A percentile compares a stretch with the other conserved stretches of the same genome.
Conservation (phyloP, 1,284 basidiomycete species). For the Sanghuangporus baumii region DNA sequence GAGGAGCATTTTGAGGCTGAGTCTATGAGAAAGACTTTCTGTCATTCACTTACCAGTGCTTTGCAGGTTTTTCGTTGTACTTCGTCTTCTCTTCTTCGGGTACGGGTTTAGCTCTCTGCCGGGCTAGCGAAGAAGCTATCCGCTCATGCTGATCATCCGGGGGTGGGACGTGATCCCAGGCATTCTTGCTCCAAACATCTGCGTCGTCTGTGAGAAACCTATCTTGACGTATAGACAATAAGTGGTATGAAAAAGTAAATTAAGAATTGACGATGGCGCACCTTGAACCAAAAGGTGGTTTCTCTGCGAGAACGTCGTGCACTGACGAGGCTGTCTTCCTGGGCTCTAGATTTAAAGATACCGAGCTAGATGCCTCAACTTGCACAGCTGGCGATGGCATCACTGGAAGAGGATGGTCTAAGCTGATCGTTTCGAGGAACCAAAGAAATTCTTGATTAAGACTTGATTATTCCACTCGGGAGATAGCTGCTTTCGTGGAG, state of each 20-base stretch:
- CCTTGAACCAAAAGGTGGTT: slow-evolving; percentile 71
- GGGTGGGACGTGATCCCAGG: slow-evolving; percentile 87
- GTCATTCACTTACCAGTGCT: slow-evolving; percentile 50
- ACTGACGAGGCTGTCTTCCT: slow-evolving; percentile 52
- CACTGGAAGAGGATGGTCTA: background rate
- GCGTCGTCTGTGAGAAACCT: slow-evolving; percentile 59
- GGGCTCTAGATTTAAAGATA: background rate
- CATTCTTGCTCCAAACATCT: slow-evolving; percentile 73
- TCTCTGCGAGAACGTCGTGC: slow-evolving; percentile 48
- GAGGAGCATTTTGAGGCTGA: background rate
- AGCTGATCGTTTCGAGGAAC: background rate
- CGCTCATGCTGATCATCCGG: slow-evolving; percentile 70
- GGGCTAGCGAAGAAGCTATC: slow-evolving; percentile 62
- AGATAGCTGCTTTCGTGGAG: background rate
- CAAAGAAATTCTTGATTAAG: background rate
- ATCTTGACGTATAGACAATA: slow-evolving; percentile 6
- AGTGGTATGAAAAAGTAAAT: slow-evolving; percentile 10
- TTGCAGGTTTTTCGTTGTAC: slow-evolving; percentile 71
- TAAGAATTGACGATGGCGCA: slow-evolving; percentile 23
- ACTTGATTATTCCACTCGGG: background rate
- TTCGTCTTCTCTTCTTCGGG: slow-evolving; percentile 57
- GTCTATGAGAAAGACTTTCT: background rate
- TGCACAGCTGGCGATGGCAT: background rate
- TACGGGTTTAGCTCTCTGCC: slow-evolving; percentile 67
- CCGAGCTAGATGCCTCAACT: background rate